These are phyloP conservation scores for Aspergillus baeticus DNA, from an alignment of 495 filamentous ascomycete species.

Conservation along the genomic window DNA sequence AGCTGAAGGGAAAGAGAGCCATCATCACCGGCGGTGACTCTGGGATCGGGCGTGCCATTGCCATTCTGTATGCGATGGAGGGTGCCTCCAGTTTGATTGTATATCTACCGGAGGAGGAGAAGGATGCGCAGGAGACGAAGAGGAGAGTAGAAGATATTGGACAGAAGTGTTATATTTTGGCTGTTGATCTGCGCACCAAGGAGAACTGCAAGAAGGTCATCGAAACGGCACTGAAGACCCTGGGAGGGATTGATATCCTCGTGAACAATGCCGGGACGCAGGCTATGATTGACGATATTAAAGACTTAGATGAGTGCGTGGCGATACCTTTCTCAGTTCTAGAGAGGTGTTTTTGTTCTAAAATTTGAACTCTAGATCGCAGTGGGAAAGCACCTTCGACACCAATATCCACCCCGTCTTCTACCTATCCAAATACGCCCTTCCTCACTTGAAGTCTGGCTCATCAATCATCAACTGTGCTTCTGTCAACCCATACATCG, in stretches of 20 bases:
- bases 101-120: constrained; percentile 74
- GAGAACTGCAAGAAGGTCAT: constrained; percentile 71
- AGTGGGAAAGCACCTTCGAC: constrained; percentile 75
- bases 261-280: constrained; percentile 82
- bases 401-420: constrained; percentile 75
- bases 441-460: constrained; percentile 75
- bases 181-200: constrained; percentile 59
- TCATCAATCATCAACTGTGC: constrained; percentile 83
- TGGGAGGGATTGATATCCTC: constrained; percentile 72
- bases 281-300: constrained; percentile 71
- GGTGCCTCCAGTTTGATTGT: constrained; percentile 73
- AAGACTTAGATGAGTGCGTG: constrained; percentile 67
- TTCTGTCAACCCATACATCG: constrained; percentile 79
- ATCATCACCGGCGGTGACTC: constrained; percentile 83
- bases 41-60: constrained; percentile 77
- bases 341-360: not conserved
- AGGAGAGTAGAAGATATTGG: constrained; percentile 64
- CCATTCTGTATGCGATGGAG: constrained; percentile 80
- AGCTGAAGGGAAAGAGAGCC: constrained; percentile 71
- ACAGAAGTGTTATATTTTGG: constrained; percentile 56
- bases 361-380: constrained; percentile 46
- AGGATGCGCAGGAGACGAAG: constrained; percentile 75
- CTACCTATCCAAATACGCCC: constrained; percentile 73
- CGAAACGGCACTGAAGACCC: constrained; percentile 57
- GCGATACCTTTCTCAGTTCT: not conserved